These are phyloP conservation scores for Hymenoscyphus salicellus DNA, from an alignment of 2,329 filamentous ascomycete species.

Conservation along the genomic window DNA sequence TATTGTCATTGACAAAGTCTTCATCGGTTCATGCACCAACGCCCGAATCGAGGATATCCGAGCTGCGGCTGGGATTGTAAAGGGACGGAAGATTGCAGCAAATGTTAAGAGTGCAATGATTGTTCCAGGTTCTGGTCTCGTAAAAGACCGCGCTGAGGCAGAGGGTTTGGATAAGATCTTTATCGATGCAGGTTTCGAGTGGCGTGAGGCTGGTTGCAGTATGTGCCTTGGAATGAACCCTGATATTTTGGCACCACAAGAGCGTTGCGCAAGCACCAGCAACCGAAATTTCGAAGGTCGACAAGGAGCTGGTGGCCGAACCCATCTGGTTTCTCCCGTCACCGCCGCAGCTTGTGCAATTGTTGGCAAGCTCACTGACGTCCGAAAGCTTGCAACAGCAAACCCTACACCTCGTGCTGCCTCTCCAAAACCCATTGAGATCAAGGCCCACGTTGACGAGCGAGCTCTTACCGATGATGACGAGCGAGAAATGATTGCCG, in stretches of 20 bases:
- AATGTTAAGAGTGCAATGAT: constrained; percentile 96
- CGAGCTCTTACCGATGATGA: constrained; percentile 49
- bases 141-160: constrained; percentile 86
- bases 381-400: constrained; percentile 71
- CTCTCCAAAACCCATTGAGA: constrained; percentile 25
- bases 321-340: constrained; percentile 93
- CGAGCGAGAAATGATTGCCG: constrained; percentile 52
- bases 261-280: constrained; percentile 91
- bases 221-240: constrained; percentile 99
- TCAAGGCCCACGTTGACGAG: constrained; percentile 52
- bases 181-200: constrained; percentile 87
- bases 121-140: constrained; percentile 89
- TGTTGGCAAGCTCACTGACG: constrained; percentile 85
- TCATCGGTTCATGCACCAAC: constrained; percentile 98
- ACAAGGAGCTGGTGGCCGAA: constrained; percentile 86
- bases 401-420: constrained; percentile 38
- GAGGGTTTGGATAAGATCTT: constrained; percentile 96
- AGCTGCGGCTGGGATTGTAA: constrained; percentile 78
- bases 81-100: constrained; percentile 79
- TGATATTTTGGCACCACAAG: constrained; percentile 86
- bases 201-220: constrained; percentile 96
- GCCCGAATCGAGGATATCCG: constrained; percentile 93
- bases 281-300: constrained; percentile 98
- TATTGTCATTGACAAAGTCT: constrained; percentile 90
- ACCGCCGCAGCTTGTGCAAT: constrained; percentile 94